These are phyloP conservation scores for Pseudogymnoascus sp. DNA, from an alignment of 2,329 filamentous ascomycete genomes.

Conservation along the genomic window DNA sequence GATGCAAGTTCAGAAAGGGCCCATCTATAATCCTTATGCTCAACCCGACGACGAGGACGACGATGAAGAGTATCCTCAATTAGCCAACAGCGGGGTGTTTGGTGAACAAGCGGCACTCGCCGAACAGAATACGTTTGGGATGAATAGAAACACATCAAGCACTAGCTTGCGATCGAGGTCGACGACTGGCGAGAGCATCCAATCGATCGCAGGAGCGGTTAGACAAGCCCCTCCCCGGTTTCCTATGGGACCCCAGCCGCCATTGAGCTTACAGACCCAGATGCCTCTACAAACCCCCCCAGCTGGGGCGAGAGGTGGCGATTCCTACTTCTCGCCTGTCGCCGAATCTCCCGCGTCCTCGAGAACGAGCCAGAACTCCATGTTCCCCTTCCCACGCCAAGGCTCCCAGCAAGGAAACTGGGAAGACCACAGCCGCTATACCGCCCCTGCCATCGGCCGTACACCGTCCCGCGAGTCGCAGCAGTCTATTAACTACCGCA, in stretches of 20 bases:
- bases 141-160: slow-evolving; percentile 63
- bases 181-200: slow-evolving; percentile 61
- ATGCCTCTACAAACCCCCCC: slow-evolving; percentile 32
- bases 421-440: slow-evolving; percentile 73
- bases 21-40: slow-evolving; percentile 75
- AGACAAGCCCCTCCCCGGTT: slow-evolving; percentile 60
- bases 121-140: slow-evolving; percentile 41
- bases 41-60: slow-evolving; percentile 57
- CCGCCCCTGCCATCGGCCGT: slow-evolving; percentile 77
- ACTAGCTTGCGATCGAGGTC: slow-evolving; percentile 69
- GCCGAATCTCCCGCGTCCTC: slow-evolving; percentile 71
- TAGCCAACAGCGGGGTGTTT: slow-evolving; percentile 28
- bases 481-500: slow-evolving; percentile 54
- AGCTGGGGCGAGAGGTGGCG: slow-evolving; percentile 32
- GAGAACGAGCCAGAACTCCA: slow-evolving; percentile 66
- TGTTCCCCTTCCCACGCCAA: slow-evolving; percentile 75
- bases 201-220: slow-evolving; percentile 48
- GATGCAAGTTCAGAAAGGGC: slow-evolving; percentile 58
- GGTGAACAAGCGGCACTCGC: slow-evolving; percentile 29
- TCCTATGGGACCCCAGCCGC: slow-evolving; percentile 45
- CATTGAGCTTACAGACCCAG: slow-evolving; percentile 63
- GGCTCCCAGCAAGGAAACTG: slow-evolving; percentile 60
- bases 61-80: slow-evolving; percentile 38
- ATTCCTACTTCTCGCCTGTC: slow-evolving; percentile 90
- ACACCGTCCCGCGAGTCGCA: slow-evolving; percentile 71